phyloP scores from a whole-genome alignment of 768 basidiomycete genomes.

The Kwoniella pini region DNA sequence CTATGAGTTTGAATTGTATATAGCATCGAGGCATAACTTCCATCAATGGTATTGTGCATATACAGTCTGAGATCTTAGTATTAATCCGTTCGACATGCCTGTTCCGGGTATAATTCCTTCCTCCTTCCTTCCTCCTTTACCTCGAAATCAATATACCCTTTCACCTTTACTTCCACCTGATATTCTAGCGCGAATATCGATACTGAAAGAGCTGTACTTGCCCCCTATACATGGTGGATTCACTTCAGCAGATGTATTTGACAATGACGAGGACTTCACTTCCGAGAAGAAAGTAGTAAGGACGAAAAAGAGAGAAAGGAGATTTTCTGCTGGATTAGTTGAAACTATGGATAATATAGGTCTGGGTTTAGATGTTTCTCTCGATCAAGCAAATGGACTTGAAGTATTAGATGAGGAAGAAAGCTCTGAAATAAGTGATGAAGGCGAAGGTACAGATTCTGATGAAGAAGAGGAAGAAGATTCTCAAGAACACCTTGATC shows the following conservation, averaged over 20 bases:
- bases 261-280: slow-evolving; percentile 17
- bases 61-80: background rate
- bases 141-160: slow-evolving; percentile 40
- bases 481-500: slow-evolving; percentile 35
- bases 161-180: slow-evolving; percentile 25
- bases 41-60: too few species aligned
- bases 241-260: slow-evolving; percentile 13
- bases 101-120: slow-evolving; percentile 34
- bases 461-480: slow-evolving; percentile 19
- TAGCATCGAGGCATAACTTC: background rate
- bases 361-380: slow-evolving; percentile 19
- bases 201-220: slow-evolving; percentile 41
- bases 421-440: background rate
- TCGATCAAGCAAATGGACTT: background rate
- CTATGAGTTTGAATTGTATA: too few species aligned
- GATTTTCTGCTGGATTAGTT: slow-evolving; percentile 22
- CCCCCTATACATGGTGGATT: slow-evolving; percentile 49
- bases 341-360: slow-evolving; percentile 36
- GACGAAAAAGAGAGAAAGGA: slow-evolving; percentile 17
- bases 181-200: slow-evolving; percentile 36
- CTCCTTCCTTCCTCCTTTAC: slow-evolving; percentile 47
- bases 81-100: background rate
- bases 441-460: background rate
- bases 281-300: background rate
- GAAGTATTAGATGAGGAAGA: background rate